phyloP scores from a whole-genome alignment of 345 rosid genomes.

The Sonneratia caseolaris region DNA sequence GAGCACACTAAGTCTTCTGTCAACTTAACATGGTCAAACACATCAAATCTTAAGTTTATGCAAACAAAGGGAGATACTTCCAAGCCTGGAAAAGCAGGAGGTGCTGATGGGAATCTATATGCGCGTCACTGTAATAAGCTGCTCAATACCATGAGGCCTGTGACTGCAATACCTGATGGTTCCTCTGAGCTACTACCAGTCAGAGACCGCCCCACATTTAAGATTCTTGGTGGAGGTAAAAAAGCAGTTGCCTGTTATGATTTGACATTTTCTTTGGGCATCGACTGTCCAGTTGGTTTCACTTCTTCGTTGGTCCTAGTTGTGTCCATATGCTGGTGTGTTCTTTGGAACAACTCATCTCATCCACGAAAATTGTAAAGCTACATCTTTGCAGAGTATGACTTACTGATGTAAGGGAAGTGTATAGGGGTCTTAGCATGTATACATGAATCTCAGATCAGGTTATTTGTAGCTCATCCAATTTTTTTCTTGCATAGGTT shows the following conservation, averaged over 20 bases:
- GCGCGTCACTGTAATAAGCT: constrained; percentile 20
- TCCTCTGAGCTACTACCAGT: constrained; percentile 32
- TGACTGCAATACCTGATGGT: constrained; percentile 18
- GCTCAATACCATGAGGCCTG: constrained; percentile 18
- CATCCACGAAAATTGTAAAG: no score
- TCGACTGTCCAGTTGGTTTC: not conserved
- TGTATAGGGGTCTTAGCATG: no score
- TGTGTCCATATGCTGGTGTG: no score
- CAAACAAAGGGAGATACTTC: constrained; percentile 33
- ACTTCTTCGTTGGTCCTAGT: not conserved
- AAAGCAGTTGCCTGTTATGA: no score
- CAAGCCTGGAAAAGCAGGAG: constrained; percentile 36
- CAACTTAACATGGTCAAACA: constrained; percentile 34
- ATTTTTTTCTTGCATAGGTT: not conserved
- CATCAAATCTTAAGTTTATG: constrained; percentile 33
- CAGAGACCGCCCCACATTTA: constrained; percentile 25
- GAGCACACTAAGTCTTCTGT: constrained; percentile 29
- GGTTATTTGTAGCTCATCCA: not conserved
- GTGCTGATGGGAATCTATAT: constrained; percentile 29
- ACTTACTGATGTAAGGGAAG: not conserved
- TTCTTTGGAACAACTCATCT: no score
- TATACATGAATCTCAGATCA: no score
- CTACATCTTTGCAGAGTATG: not conserved
- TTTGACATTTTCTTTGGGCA: not conserved
- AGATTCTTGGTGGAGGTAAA: constrained; percentile 22